These are phyloP conservation scores for Cladosporium sp. DNA, from an alignment of 2,329 filamentous ascomycete genomes.

Conservation along the genomic window DNA sequence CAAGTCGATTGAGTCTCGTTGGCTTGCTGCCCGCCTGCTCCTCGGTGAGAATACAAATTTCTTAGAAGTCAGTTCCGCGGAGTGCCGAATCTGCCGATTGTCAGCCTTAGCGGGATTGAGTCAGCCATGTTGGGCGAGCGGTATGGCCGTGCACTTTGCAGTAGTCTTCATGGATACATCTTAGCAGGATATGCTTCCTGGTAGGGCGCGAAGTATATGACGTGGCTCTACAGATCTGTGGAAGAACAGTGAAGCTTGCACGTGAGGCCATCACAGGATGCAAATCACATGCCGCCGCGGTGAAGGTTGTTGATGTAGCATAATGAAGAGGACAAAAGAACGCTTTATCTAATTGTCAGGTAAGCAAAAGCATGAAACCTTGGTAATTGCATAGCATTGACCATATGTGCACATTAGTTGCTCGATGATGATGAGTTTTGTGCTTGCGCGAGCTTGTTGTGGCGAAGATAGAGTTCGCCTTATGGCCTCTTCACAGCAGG, in stretches of 20 bases:
- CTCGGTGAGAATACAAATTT: constrained; percentile 2
- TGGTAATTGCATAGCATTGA: neutral
- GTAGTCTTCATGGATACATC: neutral
- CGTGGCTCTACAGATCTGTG: neutral
- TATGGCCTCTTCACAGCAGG: neutral
- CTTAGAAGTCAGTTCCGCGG: constrained; percentile 11
- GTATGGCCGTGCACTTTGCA: constrained; percentile 11
- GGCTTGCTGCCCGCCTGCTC: neutral
- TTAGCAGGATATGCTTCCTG: neutral
- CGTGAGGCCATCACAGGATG: no score
- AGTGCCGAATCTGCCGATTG: constrained; percentile 10
- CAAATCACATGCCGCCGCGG: no score
- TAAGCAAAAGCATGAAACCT: neutral
- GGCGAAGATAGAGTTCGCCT: constrained; percentile 7
- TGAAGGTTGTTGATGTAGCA: neutral
- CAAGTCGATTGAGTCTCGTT: neutral
- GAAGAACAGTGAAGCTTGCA: no score
- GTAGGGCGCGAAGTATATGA: neutral
- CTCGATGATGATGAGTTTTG: neutral
- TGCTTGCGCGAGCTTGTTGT: neutral
- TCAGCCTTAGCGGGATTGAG: constrained; percentile 17
- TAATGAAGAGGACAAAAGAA: neutral
- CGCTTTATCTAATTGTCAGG: neutral
- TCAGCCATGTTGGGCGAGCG: constrained; percentile 8
- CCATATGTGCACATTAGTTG: neutral